These are phyloP conservation scores for Annulohypoxylon bovei DNA, from an alignment of 495 filamentous ascomycete genomes.

Conservation along the genomic window DNA sequence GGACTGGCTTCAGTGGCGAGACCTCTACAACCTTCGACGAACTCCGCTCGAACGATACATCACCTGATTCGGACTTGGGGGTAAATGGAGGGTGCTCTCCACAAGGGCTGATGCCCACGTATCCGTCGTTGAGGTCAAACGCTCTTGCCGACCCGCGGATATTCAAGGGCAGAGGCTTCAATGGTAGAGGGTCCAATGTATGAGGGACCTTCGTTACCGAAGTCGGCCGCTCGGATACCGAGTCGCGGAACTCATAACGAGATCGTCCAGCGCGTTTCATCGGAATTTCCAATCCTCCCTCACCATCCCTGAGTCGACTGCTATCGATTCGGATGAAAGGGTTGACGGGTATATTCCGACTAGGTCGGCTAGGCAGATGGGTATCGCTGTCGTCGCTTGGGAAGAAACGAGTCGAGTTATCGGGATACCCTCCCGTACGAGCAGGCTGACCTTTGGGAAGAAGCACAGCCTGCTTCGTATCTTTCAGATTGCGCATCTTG, in stretches of 20 bases:
- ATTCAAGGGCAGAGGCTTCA: no score
- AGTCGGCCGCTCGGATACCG: no score
- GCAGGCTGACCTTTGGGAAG: constrained; percentile 41
- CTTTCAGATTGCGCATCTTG: constrained; percentile 36
- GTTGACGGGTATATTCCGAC: constrained; percentile 35
- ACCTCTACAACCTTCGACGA: neutral
- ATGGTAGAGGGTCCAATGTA: no score
- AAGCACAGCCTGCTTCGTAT: constrained; percentile 38
- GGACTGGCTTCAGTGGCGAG: neutral
- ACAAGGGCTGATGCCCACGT: neutral
- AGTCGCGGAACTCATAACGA: constrained; percentile 43
- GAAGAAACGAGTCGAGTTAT: constrained; percentile 40
- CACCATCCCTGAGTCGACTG: constrained; percentile 12
- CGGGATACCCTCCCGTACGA: constrained; percentile 43
- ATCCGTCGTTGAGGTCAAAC: no score
- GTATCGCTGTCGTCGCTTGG: neutral
- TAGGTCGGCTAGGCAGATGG: neutral
- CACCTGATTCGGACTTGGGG: neutral
- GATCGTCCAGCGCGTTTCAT: constrained; percentile 19
- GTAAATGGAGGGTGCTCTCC: neutral
- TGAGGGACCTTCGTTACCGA: no score
- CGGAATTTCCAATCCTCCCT: constrained; percentile 14
- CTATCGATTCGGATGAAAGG: constrained; percentile 34
- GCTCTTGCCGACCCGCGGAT: no score
- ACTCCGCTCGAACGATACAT: neutral